Conservation (phyloP, 1,284 basidiomycete genomes). For the Polyporus tsugae region DNA sequence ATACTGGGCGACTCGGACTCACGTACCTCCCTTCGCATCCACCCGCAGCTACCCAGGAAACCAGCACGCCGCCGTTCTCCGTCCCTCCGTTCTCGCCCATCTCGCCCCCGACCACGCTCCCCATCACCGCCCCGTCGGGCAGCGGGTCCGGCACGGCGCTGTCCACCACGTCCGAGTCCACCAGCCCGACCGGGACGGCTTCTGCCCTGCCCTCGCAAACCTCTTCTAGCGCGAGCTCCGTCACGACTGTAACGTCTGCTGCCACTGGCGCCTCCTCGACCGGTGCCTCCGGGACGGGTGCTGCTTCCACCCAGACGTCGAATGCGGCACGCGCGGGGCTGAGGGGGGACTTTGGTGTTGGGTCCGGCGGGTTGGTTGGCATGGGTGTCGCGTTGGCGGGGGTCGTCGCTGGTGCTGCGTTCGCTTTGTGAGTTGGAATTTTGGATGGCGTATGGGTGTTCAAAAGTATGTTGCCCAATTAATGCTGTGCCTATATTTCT, state of each 20-base stretch:
- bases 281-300: not conserved
- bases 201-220: not conserved
- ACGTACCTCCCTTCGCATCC: not conserved
- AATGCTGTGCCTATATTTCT: too few species aligned
- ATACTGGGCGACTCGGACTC: too few species aligned
- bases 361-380: not conserved
- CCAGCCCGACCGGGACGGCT: not conserved
- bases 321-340: not conserved
- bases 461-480: not conserved
- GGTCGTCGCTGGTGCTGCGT: not conserved
- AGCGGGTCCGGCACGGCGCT: not conserved
- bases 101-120: not conserved
- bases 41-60: not conserved
- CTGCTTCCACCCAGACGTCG: not conserved
- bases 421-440: not conserved
- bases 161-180: not conserved
- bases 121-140: not conserved
- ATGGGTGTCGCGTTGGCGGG: not conserved
- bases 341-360: not conserved
- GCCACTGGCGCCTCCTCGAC: not conserved
- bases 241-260: not conserved
- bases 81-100: not conserved
- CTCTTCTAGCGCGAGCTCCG: not conserved
- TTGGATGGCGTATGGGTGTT: not conserved
- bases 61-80: not conserved